Evolutionary conservation across 2,329 filamentous ascomycete species (phyloP), one percentile per base, ranked within the genome.

Genomic region (Thelonectria rubi): DNA sequence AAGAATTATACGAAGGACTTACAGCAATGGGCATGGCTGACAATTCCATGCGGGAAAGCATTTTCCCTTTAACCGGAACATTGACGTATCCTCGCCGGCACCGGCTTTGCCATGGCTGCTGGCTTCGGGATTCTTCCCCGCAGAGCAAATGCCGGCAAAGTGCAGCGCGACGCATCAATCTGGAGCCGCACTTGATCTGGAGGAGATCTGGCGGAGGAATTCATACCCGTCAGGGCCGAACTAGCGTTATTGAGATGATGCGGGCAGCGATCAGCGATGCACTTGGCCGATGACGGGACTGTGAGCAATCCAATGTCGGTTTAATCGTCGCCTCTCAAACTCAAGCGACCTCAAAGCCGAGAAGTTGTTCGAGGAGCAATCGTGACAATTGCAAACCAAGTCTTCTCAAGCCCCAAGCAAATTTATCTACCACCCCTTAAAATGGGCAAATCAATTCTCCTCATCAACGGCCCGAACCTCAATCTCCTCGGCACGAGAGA

Each of bases 391-490:
- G 9, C 34, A 15, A 15, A 3, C 34, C 12, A 37, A 15, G 15
- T 37, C 4, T 37, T 11, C 12, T 18, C 12, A 17, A 46, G 8
- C 18, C 30, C n/a, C 7, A 17, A 1, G 15, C 8, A 24, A n/a
- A 8, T 8, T 52, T 18, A 3, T 15, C 15, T 17, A 30, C 24
- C 20, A 21, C 34, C 43, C n/a, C n/a, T n/a, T n/a, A 56, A 39
- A 49, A 62, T 62, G 60, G 26, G 37, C 11, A 51, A 50, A 55
- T 62, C 60, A 46, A 86, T 92, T 72, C 87, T 92, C 67, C 81
- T 92, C 66, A 87, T 93, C 79, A 92, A 92, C 76, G 90, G 91
- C 11, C 89, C 90, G 18, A 93, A 93, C 75, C 87, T 93, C 70
- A 93, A 93, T 77, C 87, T 93, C 54, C 84, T 93, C 37, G 91